Base-by-base conservation (phyloP, 352 stramenopile species). In the Phytopythium boreale region DNA sequence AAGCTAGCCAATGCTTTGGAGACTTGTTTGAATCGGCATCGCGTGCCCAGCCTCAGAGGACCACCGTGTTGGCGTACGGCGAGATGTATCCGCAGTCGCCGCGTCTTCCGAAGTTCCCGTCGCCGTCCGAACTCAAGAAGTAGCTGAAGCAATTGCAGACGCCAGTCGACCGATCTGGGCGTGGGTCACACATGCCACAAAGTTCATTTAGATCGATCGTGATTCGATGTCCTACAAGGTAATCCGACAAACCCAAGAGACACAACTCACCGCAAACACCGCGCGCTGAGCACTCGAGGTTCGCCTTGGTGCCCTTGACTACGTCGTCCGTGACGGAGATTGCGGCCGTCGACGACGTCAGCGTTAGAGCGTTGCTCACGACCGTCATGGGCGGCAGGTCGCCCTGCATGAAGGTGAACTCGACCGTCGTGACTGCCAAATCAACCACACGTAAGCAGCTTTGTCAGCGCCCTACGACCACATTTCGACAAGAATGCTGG, bases 1-100 rank as follows among this genome's bases (percentile, higher is more conserved):
- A 36, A 36, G 31, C 4, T 8, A 36, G 31, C 4, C 31, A n/a
- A 20, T 44, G 3, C 37, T 7, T 20, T 44, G 14, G 12, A 11
- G 27, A 22, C 26, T 56, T 24, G 27, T 31, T 20, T 29, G 8
- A 31, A 24, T 15, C 6, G 1, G 49, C 12, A 56, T 31, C 5
- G 6, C 24, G 3, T 39, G 34, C 10, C 6, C 31, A 39, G 34
- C 34, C 12, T 39, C 20, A 51, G 5, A 14, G 37, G 4, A 36
- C n/a, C 2, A 76, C 49, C 11, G 80, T 64, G 52, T 59, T 87
- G 34, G 77, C 77, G 59, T 90, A 93, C 14, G 82, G 81, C 12
- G 86, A 82, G 17, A 87, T 69, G 68, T 95, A 96, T 14, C 94
- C 92, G 71, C 95, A 98, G 71, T 98, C 94, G 44, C 93, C 95